Percentiles rank a stretch among this genome's conserved stretches.
These are phyloP conservation scores for Pharus latifolius DNA, from an alignment of 176 grass and related monocot species.

Conservation along the genomic window DNA sequence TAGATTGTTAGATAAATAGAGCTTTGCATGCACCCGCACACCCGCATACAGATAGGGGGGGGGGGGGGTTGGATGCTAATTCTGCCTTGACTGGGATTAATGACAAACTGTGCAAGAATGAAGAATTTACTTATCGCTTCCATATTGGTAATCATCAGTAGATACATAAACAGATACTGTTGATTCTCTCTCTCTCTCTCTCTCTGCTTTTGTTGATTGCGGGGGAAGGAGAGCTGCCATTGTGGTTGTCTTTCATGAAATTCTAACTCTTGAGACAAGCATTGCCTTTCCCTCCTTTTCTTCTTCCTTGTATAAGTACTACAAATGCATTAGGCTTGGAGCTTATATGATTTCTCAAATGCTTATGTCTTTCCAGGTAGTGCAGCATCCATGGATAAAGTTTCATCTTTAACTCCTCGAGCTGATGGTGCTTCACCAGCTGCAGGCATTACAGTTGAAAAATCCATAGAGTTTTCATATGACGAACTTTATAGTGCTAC, in stretches of 20 bases:
- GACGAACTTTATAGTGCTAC: constrained; percentile 82
- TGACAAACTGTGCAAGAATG: too few species aligned
- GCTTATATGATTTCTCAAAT: constrained; percentile 23
- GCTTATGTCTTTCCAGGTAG: constrained; percentile 14
- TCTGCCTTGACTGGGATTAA: too few species aligned
- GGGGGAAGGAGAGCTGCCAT: too few species aligned
- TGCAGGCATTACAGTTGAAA: constrained; percentile 68
- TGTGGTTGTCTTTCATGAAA: too few species aligned
- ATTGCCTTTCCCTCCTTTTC: too few species aligned
- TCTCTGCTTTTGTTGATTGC: neutral
- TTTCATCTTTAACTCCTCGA: constrained; percentile 6
- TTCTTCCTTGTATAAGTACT: neutral
- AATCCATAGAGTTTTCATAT: constrained; percentile 89
- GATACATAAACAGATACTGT: neutral
- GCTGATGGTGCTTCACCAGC: constrained; percentile 25
- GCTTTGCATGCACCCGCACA: neutral
- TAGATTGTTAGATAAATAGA: too few species aligned
- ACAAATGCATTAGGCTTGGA: neutral
- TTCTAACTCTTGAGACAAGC: too few species aligned
- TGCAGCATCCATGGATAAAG: constrained; percentile 25
- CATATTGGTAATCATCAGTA: neutral
- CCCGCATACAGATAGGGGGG: neutral
- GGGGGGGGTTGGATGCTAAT: too few species aligned
- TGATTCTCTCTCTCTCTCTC: neutral
- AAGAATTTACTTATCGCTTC: neutral